Evolutionary conservation across 192 early-diverging fungal genomes (phyloP).

Genomic region (Backusella morwellensis): DNA sequence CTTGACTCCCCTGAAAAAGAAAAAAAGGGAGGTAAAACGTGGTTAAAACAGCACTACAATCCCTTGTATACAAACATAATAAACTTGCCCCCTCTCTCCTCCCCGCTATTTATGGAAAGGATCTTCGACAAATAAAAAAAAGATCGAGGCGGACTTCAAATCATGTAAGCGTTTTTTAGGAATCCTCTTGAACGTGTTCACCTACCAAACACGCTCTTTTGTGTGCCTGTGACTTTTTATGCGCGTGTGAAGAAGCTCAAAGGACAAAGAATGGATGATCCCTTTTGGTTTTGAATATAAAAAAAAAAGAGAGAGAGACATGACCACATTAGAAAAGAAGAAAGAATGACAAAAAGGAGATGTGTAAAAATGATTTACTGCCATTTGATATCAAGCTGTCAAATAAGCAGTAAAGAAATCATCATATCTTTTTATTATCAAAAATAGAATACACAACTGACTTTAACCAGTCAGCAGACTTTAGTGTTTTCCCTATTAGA

Average conservation of each 20-base stretch:
- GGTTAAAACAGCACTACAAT: neutral
- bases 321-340: neutral
- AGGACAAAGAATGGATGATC: constrained; percentile 4
- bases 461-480: neutral
- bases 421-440: neutral
- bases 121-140: constrained; percentile 9
- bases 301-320: neutral
- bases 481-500: neutral
- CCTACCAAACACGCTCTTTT: neutral
- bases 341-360: neutral
- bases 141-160: neutral
- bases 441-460: neutral
- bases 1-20: neutral
- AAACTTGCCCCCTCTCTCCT: neutral
- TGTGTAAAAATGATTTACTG: neutral
- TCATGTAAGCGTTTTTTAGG: neutral
- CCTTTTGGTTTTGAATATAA: neutral
- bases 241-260: constrained; percentile 7
- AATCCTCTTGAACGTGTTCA: neutral
- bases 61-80: constrained; percentile 5
- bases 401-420: constrained; percentile 3
- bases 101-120: neutral
- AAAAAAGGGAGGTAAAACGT: constrained; percentile 2
- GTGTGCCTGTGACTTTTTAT: constrained; percentile 9
- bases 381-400: neutral